Evolutionary conservation across 139 green algal genomes (phyloP).

Genomic region (Nannochloris sp.): DNA sequence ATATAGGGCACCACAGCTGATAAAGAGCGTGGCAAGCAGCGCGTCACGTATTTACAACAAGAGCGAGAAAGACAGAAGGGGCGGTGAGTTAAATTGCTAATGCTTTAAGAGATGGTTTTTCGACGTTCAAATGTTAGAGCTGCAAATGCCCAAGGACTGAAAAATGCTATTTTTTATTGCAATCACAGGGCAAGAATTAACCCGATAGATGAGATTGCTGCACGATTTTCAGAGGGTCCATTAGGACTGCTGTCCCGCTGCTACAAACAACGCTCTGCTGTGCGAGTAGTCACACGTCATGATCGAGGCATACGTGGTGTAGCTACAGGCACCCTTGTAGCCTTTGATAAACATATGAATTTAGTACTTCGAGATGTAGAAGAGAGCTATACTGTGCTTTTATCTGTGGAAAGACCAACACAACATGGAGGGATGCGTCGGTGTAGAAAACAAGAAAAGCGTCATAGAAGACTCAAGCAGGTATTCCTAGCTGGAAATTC

Average conservation of each 20-base stretch:
- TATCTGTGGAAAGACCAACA: slow-evolving; percentile 22
- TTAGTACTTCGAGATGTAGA: slow-evolving; percentile 59
- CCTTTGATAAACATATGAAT: slow-evolving; percentile 70
- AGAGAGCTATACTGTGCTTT: slow-evolving; percentile 63
- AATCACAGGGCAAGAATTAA: neutral
- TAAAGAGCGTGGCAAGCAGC: neutral
- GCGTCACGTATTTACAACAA: neutral
- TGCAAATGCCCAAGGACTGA: neutral
- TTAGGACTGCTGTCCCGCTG: slow-evolving; percentile 32
- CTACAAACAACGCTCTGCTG: slow-evolving; percentile 3
- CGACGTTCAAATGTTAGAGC: neutral
- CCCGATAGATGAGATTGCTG: slow-evolving; percentile 19
- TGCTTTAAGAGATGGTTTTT: neutral
- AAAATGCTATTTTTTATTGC: slow-evolving; percentile 10
- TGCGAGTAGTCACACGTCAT: slow-evolving; percentile 65
- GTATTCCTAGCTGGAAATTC: slow-evolving; percentile 61
- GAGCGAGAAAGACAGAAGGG: neutral
- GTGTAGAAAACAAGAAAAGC: slow-evolving; percentile 43
- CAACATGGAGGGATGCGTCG: slow-evolving; percentile 16
- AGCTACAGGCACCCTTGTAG: slow-evolving; percentile 37
- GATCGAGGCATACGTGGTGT: slow-evolving; percentile 46
- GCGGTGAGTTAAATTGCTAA: neutral
- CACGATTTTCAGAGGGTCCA: slow-evolving; percentile 25
- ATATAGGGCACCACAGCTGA: neutral
- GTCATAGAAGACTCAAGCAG: slow-evolving; percentile 46